phyloP scores from a whole-genome alignment of 2,329 filamentous ascomycete species.

The Teratosphaeria gauchensis region DNA sequence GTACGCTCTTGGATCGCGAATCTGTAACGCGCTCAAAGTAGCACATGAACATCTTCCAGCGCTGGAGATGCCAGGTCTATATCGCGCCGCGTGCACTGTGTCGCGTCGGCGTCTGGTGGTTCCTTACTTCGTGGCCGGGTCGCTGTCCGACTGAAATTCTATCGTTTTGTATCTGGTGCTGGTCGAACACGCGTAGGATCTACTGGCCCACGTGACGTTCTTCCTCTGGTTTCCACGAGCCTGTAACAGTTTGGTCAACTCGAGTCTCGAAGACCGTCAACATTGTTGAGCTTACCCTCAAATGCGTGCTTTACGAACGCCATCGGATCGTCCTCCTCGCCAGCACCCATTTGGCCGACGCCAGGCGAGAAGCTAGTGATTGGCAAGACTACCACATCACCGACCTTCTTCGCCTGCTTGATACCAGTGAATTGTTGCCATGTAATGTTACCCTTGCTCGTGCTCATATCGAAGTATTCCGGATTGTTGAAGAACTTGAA shows the following conservation, averaged over 20 bases:
- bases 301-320: constrained; percentile 97
- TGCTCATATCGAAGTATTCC: constrained; percentile 72
- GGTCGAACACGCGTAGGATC: background rate
- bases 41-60: background rate
- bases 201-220: background rate
- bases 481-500: constrained; percentile 92
- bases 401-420: constrained; percentile 70
- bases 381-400: constrained; percentile 85
- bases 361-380: constrained; percentile 97
- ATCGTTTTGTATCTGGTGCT: too few species aligned
- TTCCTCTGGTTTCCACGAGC: background rate
- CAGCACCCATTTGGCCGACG: constrained; percentile 84
- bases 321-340: constrained; percentile 83
- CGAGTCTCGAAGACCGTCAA: background rate
- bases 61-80: background rate
- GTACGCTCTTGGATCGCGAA: background rate
- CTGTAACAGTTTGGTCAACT: background rate
- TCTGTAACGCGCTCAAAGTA: background rate
- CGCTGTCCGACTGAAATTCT: background rate
- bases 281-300: constrained; percentile 57
- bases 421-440: constrained; percentile 88
- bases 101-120: background rate
- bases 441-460: constrained; percentile 63
- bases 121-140: background rate
- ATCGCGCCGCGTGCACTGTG: background rate